These are phyloP conservation scores for Cardamine occulta DNA, from an alignment of 345 rosid species.

Conservation along the genomic window DNA sequence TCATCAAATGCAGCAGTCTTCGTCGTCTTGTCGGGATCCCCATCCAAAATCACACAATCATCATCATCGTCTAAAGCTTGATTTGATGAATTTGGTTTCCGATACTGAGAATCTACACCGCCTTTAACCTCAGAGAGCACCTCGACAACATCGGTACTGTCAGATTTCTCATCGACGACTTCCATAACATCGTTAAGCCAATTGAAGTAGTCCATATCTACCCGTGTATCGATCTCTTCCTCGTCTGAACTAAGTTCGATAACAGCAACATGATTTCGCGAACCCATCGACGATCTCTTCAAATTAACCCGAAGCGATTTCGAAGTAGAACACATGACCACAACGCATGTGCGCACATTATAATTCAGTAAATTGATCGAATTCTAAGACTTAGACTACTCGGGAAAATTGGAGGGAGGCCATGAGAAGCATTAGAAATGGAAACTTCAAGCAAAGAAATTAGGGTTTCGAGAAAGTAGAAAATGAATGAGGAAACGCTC, in stretches of 20 bases:
- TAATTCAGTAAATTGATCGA: neutral
- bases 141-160: constrained; percentile 37
- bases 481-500: neutral
- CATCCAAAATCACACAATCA: constrained; percentile 43
- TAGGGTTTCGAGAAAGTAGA: neutral
- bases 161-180: constrained; percentile 25
- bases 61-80: constrained; percentile 28
- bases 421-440: neutral
- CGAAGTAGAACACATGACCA: neutral
- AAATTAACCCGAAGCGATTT: neutral
- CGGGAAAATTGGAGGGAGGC: neutral
- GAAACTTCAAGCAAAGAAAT: neutral
- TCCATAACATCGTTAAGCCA: constrained; percentile 22
- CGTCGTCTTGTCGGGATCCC: constrained; percentile 38
- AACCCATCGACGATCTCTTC: constrained; percentile 24
- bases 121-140: constrained; percentile 31
- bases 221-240: constrained; percentile 21
- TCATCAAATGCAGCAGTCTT: neutral
- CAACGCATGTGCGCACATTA: neutral
- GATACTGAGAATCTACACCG: constrained; percentile 14
- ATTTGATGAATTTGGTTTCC: constrained; percentile 4
- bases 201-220: neutral
- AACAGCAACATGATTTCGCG: constrained; percentile 17
- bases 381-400: neutral
- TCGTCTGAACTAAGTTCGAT: constrained; percentile 42